Conservation (phyloP, 2,329 filamentous ascomycete genomes). For the Hypoxylon sp. region DNA sequence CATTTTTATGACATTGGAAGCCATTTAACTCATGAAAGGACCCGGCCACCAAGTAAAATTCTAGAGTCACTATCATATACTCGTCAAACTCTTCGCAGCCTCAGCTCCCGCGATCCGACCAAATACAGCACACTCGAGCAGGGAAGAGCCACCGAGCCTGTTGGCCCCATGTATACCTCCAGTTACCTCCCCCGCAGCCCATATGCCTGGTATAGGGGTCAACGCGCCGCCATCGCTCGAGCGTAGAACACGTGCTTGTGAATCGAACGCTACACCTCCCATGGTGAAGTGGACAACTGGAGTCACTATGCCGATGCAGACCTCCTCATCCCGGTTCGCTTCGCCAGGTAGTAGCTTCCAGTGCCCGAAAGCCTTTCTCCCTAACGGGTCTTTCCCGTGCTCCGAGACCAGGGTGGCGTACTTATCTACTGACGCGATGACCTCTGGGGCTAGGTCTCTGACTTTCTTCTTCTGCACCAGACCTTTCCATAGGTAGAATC, state of each 20-base stretch:
- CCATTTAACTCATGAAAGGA: no score
- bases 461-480: conserved; percentile 69
- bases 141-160: conserved; percentile 70
- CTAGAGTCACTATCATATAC: not conserved
- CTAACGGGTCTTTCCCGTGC: conserved; percentile 58
- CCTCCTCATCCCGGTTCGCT: conserved; percentile 62
- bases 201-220: conserved; percentile 66
- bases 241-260: conserved; percentile 64
- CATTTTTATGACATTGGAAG: no score
- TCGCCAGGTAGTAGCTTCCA: conserved; percentile 64
- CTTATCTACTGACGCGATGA: conserved; percentile 60
- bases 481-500: conserved; percentile 74
- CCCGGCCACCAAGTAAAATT: not conserved
- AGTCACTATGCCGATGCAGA: conserved; percentile 71
- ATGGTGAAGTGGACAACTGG: conserved; percentile 76
- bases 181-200: conserved; percentile 74
- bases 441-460: conserved; percentile 59
- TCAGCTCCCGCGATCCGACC: conserved; percentile 68
- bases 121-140: conserved; percentile 75
- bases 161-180: conserved; percentile 75
- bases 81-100: conserved; percentile 54
- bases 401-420: conserved; percentile 60
- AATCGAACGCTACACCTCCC: conserved; percentile 72
- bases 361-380: conserved; percentile 65
- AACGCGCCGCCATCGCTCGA: conserved; percentile 52